Conservation (phyloP, 768 basidiomycete species). For the Filobasidium floriforme region DNA sequence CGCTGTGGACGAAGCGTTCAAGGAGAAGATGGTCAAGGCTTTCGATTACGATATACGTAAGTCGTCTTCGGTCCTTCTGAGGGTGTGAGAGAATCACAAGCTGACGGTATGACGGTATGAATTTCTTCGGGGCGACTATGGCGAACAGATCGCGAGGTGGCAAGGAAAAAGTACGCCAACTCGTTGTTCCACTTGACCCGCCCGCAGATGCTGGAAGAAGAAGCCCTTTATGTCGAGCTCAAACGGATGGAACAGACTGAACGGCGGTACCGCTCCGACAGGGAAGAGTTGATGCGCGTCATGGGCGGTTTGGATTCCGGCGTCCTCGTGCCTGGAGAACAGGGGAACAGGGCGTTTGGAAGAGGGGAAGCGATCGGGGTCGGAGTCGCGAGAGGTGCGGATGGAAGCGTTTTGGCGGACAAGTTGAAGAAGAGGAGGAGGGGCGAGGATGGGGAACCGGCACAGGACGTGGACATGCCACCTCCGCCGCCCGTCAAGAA, state of each 20-base stretch:
- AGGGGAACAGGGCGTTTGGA: slow-evolving; percentile 22
- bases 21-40: slow-evolving; percentile 59
- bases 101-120: background rate
- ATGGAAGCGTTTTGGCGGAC: slow-evolving; percentile 29
- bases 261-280: slow-evolving; percentile 73
- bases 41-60: slow-evolving; percentile 84
- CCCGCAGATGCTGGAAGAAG: slow-evolving; percentile 88
- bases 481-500: slow-evolving; percentile 17
- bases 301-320: slow-evolving; percentile 82
- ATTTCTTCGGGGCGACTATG: background rate
- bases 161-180: slow-evolving; percentile 76
- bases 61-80: slow-evolving; percentile 12
- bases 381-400: slow-evolving; percentile 15
- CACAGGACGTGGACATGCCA: slow-evolving; percentile 12
- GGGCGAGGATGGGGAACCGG: slow-evolving; percentile 19
- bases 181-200: slow-evolving; percentile 82
- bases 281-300: slow-evolving; percentile 76
- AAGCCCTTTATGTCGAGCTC: slow-evolving; percentile 83
- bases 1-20: slow-evolving; percentile 74
- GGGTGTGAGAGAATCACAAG: background rate
- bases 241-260: slow-evolving; percentile 93
- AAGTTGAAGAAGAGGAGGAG: slow-evolving; percentile 43
- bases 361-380: slow-evolving; percentile 19
- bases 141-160: slow-evolving; percentile 69
- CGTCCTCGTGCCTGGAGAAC: slow-evolving; percentile 59